A percentile compares a stretch with the other conserved stretches of the same genome.
Evolutionary conservation across 108 stramenopile species (phyloP).

Genomic region (Cyclotella atomus): DNA sequence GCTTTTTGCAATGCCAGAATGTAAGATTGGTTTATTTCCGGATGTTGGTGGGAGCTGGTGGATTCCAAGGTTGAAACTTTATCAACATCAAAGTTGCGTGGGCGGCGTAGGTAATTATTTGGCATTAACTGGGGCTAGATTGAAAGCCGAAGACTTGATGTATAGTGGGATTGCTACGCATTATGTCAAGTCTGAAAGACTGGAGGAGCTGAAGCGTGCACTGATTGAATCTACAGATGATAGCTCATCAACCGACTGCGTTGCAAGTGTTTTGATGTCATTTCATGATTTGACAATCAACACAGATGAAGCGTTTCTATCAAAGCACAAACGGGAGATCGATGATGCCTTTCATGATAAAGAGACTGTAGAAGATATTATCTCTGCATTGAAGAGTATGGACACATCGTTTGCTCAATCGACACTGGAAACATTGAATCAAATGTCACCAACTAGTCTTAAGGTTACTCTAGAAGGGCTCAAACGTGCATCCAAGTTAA

Average conservation of each 20-base stretch:
- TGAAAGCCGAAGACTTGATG: constrained; percentile 83
- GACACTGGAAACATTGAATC: constrained; percentile 65
- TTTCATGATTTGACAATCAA: constrained; percentile 59
- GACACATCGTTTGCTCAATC: constrained; percentile 58
- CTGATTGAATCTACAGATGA: constrained; percentile 52
- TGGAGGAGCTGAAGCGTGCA: constrained; percentile 61
- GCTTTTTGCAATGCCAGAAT: constrained; percentile 98
- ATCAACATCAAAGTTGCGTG: constrained; percentile 19
- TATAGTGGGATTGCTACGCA: constrained; percentile 95
- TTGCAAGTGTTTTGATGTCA: constrained; percentile 51
- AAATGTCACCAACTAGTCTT: constrained; percentile 82
- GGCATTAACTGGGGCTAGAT: constrained; percentile 90
- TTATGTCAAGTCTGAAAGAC: constrained; percentile 75
- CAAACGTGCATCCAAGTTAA: constrained; percentile 52
- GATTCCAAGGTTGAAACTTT: constrained; percentile 82
- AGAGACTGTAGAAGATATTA: constrained; percentile 61
- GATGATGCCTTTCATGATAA: constrained; percentile 59
- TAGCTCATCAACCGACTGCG: constrained; percentile 43
- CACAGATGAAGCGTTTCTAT: constrained; percentile 51
- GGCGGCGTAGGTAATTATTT: constrained; percentile 88
- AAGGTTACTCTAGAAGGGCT: constrained; percentile 83
- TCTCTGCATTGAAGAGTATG: constrained; percentile 53
- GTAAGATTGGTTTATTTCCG: constrained; percentile 96
- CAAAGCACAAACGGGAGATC: constrained; percentile 54
- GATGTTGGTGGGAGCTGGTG: constrained; percentile 94